These are phyloP conservation scores for Chlamydomonas eustigma DNA, from an alignment of 139 green algal species.

Conservation along the genomic window DNA sequence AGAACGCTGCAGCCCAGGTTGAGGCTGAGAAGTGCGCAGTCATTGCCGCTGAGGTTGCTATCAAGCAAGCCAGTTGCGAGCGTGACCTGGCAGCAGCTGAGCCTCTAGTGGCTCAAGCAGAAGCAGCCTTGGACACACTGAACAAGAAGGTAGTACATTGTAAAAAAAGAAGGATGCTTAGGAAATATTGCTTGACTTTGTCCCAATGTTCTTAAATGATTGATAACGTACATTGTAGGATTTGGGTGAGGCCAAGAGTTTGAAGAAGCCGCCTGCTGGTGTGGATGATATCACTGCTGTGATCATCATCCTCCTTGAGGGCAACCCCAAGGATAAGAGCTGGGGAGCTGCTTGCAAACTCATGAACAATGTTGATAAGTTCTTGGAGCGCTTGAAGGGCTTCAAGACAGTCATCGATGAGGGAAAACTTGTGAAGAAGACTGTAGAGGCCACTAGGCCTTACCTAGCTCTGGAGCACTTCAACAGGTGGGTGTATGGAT, in stretches of 20 bases:
- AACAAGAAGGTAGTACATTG: slow-evolving; percentile 80
- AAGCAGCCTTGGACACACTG: slow-evolving; percentile 82
- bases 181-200: too few relatives aligned
- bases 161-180: too few relatives aligned
- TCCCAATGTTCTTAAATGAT: too few relatives aligned
- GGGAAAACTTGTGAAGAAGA: slow-evolving; percentile 69
- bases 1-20: slow-evolving; percentile 76
- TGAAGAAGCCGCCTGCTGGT: slow-evolving; percentile 82
- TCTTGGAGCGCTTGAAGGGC: slow-evolving; percentile 77
- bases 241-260: slow-evolving; percentile 79
- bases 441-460: slow-evolving; percentile 60
- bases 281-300: slow-evolving; percentile 89
- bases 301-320: slow-evolving; percentile 80
- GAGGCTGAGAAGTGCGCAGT: slow-evolving; percentile 81
- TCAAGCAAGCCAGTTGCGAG: slow-evolving; percentile 78
- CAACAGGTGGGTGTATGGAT: slow-evolving; percentile 38
- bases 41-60: slow-evolving; percentile 73
- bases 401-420: slow-evolving; percentile 88
- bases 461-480: slow-evolving; percentile 84
- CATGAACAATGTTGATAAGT: slow-evolving; percentile 88
- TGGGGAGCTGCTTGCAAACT: slow-evolving; percentile 80
- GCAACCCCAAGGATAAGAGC: slow-evolving; percentile 84
- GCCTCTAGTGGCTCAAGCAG: slow-evolving; percentile 75
- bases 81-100: slow-evolving; percentile 77
- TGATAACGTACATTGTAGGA: slow-evolving; percentile 39